phyloP scores from a whole-genome alignment of 306 rosid species.

The Luffa acutangula region DNA sequence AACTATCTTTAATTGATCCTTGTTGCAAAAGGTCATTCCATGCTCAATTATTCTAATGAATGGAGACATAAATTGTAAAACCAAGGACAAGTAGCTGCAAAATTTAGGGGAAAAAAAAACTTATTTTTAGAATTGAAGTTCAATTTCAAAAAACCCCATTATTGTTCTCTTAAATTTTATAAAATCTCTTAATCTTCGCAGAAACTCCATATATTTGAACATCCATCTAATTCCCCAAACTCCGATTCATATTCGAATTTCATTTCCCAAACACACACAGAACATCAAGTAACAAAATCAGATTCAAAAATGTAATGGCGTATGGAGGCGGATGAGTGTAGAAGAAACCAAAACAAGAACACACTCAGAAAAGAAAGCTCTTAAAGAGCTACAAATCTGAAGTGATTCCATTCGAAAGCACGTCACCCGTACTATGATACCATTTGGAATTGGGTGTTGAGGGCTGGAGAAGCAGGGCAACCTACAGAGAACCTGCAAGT shows the following conservation, averaged over 20 bases:
- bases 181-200: too few species aligned
- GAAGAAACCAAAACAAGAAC: conserved; percentile 11
- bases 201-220: too few species aligned
- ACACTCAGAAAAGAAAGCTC: conserved; percentile 2
- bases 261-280: not conserved
- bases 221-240: not conserved
- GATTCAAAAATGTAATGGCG: conserved; percentile 39
- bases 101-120: too few species aligned
- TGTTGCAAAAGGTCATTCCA: too few species aligned
- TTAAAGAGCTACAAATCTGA: not conserved
- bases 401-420: conserved; percentile 29
- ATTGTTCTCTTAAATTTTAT: too few species aligned
- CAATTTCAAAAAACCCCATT: too few species aligned
- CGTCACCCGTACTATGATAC: conserved; percentile 87
- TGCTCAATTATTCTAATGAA: too few species aligned
- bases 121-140: too few species aligned
- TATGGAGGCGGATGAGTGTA: conserved; percentile 79
- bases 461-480: conserved; percentile 68
- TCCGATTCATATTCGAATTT: not conserved
- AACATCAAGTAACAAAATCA: not conserved
- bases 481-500: conserved; percentile 71
- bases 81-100: too few species aligned
- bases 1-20: too few species aligned
- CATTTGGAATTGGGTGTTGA: conserved; percentile 31
- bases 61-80: too few species aligned